Evolutionary conservation across 345 rosid genomes (phyloP), one percentile per base, ranked within the genome.

Genomic region (Citrus reticulata): DNA sequence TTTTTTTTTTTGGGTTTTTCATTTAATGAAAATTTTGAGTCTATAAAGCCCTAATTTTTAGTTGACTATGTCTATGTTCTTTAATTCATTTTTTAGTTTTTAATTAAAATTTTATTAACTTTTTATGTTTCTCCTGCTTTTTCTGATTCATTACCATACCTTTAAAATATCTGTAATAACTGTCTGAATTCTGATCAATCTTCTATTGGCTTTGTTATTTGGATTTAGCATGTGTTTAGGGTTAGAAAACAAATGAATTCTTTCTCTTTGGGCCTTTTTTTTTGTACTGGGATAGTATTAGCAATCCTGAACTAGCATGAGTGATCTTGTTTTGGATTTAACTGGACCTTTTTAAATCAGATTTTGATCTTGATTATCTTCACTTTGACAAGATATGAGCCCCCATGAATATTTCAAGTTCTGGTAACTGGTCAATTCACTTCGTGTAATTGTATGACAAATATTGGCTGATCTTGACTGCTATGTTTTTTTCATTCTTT

Each of bases 261-360:
- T 62, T 62, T 25, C 34, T 20, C n/a, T 39, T 39, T 22, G 10
- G 7, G 7, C 25, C 17, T 68, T 37, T 40, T 42, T 42, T 42
- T 20, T 30, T 39, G 25, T 14, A 5, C 20, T 11, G 25, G 42
- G 39, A 30, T 71, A 22, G 46, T 1, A 19, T 19, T 9, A 32
- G 42, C 42, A 7, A 17, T 8, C 2, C 7, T 66, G 25, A 66
- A 34, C 34, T 24, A 3, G 9, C 27, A 51, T 42, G 35, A 24
- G 30, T 76, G 35, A 32, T 60, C 20, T 39, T 20, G 42, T 63
- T 63, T 46, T 75, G 78, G 40, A 62, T 75, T 62, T 75, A 42
- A 20, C 25, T 58, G n/a, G 67, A 25, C 11, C 9, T 0, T 6
- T 35, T 68, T 7, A 39, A 24, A 16, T 39, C 55, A n/a, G 25